phyloP scores from a whole-genome alignment of 331 rosid genomes.

The Cydonia oblonga region DNA sequence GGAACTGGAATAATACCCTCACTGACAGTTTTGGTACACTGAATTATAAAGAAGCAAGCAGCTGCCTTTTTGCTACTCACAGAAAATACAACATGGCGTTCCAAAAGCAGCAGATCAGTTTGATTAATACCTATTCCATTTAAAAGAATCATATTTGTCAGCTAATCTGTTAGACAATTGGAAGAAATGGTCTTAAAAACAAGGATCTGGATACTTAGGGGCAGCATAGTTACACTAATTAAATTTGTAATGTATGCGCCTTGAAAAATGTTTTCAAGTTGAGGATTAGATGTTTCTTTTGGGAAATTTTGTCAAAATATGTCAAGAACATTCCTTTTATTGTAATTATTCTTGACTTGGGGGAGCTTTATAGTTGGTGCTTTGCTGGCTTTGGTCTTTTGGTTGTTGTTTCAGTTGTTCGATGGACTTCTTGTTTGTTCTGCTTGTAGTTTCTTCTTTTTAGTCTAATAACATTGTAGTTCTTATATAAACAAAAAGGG shows the following conservation, averaged over 20 bases:
- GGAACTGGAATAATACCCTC: conserved; percentile 35
- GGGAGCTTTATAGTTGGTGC: not conserved
- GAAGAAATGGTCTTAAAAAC: conserved; percentile 4
- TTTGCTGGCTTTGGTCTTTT: not conserved
- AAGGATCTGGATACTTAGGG: conserved; percentile 1
- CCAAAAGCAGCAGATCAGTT: conserved; percentile 41
- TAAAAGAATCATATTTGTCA: conserved; percentile 14
- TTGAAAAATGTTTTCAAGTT: not conserved
- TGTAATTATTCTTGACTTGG: not conserved
- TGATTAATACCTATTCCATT: conserved; percentile 42
- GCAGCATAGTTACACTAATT: not conserved
- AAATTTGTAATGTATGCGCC: not conserved
- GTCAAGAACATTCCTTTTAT: not conserved
- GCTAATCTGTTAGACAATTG: not conserved
- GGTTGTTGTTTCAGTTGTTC: not conserved
- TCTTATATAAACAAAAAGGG: not conserved
- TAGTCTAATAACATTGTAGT: not conserved
- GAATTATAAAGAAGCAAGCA: conserved; percentile 54
- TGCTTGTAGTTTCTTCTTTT: not conserved
- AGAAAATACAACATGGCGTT: conserved; percentile 50
- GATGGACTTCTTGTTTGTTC: not conserved
- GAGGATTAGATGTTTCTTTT: not conserved
- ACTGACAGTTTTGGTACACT: conserved; percentile 25
- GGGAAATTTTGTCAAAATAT: not conserved
- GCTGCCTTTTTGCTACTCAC: conserved; percentile 53